These are phyloP conservation scores for Penicillium sp. DNA, from an alignment of 2,329 filamentous ascomycete genomes.

Conservation along the genomic window DNA sequence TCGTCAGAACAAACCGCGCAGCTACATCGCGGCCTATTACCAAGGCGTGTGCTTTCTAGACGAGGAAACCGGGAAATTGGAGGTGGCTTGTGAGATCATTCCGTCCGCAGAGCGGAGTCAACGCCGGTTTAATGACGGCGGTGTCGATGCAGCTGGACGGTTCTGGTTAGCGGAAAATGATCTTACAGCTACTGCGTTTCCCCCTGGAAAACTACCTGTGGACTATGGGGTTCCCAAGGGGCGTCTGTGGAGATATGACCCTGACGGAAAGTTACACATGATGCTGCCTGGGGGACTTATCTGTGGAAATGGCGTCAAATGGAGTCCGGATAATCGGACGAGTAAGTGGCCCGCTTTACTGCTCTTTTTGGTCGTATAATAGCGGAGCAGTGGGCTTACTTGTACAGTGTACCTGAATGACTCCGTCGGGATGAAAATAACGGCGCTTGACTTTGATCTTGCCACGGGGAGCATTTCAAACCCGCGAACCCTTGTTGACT, in stretches of 20 bases:
- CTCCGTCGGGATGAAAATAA: conserved; percentile 33
- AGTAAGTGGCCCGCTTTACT: conserved; percentile 20
- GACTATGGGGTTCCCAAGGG: conserved; percentile 15
- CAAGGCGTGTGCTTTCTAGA: conserved; percentile 40
- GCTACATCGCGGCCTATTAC: conserved; percentile 44
- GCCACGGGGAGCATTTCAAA: conserved; percentile 34
- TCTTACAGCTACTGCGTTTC: conserved; percentile 18
- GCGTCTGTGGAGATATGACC: conserved; percentile 25
- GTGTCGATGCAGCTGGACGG: conserved; percentile 34
- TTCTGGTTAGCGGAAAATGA: conserved; percentile 37
- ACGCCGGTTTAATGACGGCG: conserved; percentile 39
- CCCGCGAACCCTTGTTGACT: conserved; percentile 29
- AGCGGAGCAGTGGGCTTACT: background rate
- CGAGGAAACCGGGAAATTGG: conserved; percentile 36
- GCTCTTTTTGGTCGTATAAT: background rate
- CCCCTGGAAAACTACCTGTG: background rate
- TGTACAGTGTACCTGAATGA: conserved; percentile 37
- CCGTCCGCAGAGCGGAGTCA: conserved; percentile 27
- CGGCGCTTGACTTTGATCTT: conserved; percentile 36
- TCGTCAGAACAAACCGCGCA: conserved; percentile 32
- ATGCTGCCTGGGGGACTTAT: conserved; percentile 6
- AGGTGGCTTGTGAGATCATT: conserved; percentile 41
- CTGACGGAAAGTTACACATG: conserved; percentile 25
- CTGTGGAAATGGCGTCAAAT: conserved; percentile 8
- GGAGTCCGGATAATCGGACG: conserved; percentile 16